These are phyloP conservation scores for Fistulifera solaris DNA, from an alignment of 108 stramenopile species.

Conservation along the genomic window DNA sequence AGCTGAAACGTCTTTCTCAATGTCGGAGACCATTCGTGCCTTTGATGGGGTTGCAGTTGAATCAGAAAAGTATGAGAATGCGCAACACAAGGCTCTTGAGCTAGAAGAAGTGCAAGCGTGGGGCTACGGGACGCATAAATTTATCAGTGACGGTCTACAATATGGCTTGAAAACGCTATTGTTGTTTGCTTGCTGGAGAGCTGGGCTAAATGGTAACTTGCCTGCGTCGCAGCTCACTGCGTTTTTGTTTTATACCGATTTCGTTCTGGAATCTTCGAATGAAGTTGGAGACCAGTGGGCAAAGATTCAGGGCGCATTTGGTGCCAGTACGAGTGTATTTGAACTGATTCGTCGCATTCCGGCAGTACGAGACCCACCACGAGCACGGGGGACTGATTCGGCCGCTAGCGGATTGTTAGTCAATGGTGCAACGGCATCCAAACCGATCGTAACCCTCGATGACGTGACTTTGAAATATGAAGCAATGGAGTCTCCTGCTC, in stretches of 20 bases:
- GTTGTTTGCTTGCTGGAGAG: conserved; percentile 55
- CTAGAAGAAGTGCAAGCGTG: conserved; percentile 81
- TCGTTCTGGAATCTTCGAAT: conserved; percentile 71
- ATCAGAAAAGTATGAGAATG: conserved; percentile 56
- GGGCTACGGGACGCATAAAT: conserved; percentile 77
- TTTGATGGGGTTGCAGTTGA: conserved; percentile 68
- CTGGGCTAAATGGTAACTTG: conserved; percentile 51
- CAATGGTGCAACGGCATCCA: background rate
- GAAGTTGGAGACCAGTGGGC: conserved; percentile 87
- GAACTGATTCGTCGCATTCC: conserved; percentile 68
- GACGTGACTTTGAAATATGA: conserved; percentile 56
- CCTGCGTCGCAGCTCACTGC: conserved; percentile 59
- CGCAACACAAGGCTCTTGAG: conserved; percentile 62
- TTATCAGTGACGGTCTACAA: conserved; percentile 70
- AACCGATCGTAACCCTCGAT: conserved; percentile 46
- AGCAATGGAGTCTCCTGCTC: conserved; percentile 64
- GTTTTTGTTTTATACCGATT: conserved; percentile 78
- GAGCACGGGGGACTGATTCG: background rate
- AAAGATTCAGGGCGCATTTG: conserved; percentile 74
- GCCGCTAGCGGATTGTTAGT: conserved; percentile 1
- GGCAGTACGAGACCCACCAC: conserved; percentile 46
- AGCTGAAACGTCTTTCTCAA: conserved; percentile 77
- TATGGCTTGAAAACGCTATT: conserved; percentile 43
- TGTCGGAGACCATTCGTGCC: conserved; percentile 77
- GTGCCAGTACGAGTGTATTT: conserved; percentile 74